These are phyloP conservation scores for Fusarium sp. DNA, from an alignment of 2,329 filamentous ascomycete genomes.

Conservation along the genomic window DNA sequence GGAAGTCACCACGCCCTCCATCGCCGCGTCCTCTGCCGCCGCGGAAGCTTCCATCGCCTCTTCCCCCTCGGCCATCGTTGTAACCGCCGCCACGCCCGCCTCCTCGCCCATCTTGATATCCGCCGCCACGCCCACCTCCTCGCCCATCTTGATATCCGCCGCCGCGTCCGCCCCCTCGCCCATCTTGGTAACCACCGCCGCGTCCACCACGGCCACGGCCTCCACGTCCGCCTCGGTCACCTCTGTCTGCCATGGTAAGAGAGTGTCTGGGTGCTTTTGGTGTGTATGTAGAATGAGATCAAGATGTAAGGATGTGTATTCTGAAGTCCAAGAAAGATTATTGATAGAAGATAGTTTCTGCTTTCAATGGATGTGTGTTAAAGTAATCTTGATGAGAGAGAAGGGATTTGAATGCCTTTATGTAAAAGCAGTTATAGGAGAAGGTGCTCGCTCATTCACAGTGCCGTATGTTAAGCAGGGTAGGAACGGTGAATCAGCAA, in stretches of 20 bases:
- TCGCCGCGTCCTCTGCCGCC: conserved; percentile 40
- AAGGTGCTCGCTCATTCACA: background rate
- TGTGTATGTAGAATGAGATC: background rate
- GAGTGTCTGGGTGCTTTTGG: background rate
- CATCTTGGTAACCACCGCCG: conserved; percentile 30
- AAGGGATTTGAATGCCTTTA: conserved; percentile 5
- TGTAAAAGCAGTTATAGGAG: background rate
- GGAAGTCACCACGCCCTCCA: conserved; percentile 24
- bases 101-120: conserved; percentile 14
- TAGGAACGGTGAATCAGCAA: conserved; percentile 7
- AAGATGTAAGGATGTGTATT: background rate
- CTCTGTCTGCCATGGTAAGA: conserved; percentile 45
- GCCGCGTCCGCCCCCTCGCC: conserved; percentile 28
- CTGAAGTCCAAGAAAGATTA: background rate
- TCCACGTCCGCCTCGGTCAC: conserved; percentile 41
- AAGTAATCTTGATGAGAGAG: background rate
- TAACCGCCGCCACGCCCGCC: conserved; percentile 31
- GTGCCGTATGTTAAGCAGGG: background rate
- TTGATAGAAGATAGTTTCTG: background rate
- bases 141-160: background rate
- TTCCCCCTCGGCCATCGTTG: conserved; percentile 34
- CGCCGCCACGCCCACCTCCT: conserved; percentile 39
- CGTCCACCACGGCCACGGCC: conserved; percentile 41
- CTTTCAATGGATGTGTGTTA: background rate
- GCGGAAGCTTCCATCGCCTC: conserved; percentile 28